phyloP scores from a whole-genome alignment of 140 eudicot genomes.

The Bidens hawaiensis region DNA sequence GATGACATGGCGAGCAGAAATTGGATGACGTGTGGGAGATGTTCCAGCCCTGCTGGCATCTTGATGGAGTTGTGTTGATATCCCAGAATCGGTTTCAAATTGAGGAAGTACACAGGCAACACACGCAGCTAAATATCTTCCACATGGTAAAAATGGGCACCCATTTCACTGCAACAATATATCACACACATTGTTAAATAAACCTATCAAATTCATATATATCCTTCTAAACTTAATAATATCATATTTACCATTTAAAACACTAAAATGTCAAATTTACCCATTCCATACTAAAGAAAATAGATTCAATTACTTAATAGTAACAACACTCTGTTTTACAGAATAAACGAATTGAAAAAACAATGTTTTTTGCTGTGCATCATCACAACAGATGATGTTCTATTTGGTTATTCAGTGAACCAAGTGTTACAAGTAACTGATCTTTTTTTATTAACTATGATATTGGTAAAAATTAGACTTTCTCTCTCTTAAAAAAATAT shows the following conservation, averaged over 20 bases:
- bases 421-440: background rate
- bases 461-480: background rate
- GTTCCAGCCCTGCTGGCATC: conserved; percentile 67
- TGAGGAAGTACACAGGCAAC: conserved; percentile 89
- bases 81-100: conserved; percentile 66
- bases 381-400: background rate
- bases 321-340: background rate
- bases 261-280: background rate
- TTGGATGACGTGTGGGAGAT: conserved; percentile 97
- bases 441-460: background rate
- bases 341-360: no score
- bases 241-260: background rate
- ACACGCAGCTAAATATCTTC: conserved; percentile 94
- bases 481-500: background rate
- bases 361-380: background rate
- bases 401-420: background rate
- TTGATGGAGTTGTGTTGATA: conserved; percentile 46
- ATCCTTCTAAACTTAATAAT: background rate
- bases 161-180: conserved; percentile 86
- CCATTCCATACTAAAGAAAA: background rate
- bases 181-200: conserved; percentile 3
- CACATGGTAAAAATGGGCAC: conserved; percentile 99
- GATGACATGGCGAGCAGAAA: conserved; percentile 79
- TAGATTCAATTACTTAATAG: background rate
- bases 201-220: background rate